These are phyloP conservation scores for Monosporascus sp. DNA, from an alignment of 2,329 filamentous ascomycete species.

Conservation along the genomic window DNA sequence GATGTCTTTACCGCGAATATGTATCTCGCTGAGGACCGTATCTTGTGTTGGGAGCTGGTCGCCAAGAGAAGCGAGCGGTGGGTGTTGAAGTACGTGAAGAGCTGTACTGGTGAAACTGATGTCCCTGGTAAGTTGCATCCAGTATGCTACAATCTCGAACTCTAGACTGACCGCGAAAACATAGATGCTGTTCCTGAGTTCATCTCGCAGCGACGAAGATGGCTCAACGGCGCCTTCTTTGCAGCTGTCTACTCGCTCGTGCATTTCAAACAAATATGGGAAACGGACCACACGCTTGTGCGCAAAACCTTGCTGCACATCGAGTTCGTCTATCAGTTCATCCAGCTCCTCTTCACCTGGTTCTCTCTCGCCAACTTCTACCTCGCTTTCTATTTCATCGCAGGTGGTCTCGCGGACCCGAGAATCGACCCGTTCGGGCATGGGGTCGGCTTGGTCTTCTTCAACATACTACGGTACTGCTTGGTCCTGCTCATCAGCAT, in stretches of 20 bases:
- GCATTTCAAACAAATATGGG: slow-evolving; percentile 90
- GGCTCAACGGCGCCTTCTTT: slow-evolving; percentile 98
- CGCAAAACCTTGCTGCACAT: slow-evolving; percentile 90
- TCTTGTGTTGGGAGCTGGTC: slow-evolving; percentile 91
- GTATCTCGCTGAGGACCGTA: slow-evolving; percentile 98
- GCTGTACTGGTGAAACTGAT: slow-evolving; percentile 94
- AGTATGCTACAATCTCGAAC: slow-evolving; percentile 3
- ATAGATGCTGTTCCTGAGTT: slow-evolving; percentile 89
- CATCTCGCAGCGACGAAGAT: slow-evolving; percentile 90
- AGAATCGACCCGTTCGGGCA: slow-evolving; percentile 87
- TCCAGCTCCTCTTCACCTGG: slow-evolving; percentile 91
- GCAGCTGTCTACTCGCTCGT: slow-evolving; percentile 95
- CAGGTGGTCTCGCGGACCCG: slow-evolving; percentile 77
- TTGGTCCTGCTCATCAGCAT: slow-evolving; percentile 84
- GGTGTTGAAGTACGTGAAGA: slow-evolving; percentile 97
- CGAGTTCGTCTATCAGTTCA: slow-evolving; percentile 91
- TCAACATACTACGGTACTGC: slow-evolving; percentile 77
- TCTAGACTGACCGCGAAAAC: slow-evolving; percentile 20
- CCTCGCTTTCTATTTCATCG: slow-evolving; percentile 96
- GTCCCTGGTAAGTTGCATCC: slow-evolving; percentile 68
- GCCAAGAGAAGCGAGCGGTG: slow-evolving; percentile 92
- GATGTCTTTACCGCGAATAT: slow-evolving; percentile 99
- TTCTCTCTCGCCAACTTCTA: slow-evolving; percentile 99
- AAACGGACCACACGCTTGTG: slow-evolving; percentile 81
- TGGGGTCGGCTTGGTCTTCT: slow-evolving; percentile 77